phyloP scores from a whole-genome alignment of 2,329 filamentous ascomycete genomes.

The Onygenales sp. region DNA sequence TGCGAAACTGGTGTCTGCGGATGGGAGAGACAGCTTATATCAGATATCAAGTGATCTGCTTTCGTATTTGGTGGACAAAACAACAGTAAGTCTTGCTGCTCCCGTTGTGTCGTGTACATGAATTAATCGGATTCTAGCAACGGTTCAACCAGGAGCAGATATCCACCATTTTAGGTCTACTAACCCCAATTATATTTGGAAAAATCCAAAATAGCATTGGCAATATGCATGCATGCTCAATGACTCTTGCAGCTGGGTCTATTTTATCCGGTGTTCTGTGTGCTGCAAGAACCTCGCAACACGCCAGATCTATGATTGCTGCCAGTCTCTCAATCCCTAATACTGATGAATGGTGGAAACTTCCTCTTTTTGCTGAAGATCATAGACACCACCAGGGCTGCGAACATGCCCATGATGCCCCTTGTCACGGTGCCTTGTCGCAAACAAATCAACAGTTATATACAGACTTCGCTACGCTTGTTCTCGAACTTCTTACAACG shows the following conservation, averaged over 20 bases:
- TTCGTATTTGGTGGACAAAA: constrained; percentile 25
- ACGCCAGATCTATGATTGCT: background rate
- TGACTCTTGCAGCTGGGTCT: background rate
- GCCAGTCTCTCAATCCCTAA: background rate
- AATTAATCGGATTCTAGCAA: constrained; percentile 9
- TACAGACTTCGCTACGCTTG: background rate
- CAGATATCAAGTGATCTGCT: constrained; percentile 16
- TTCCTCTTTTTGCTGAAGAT: background rate
- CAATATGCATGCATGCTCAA: background rate
- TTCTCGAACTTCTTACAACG: background rate
- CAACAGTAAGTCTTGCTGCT: constrained; percentile 24
- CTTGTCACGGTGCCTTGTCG: background rate
- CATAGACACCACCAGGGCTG: background rate
- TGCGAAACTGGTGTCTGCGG: constrained; percentile 18
- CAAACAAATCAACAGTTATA: background rate
- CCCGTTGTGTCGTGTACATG: background rate
- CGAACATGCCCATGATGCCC: background rate
- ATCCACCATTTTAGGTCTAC: background rate
- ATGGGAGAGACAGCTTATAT: constrained; percentile 14
- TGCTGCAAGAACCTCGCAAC: background rate
- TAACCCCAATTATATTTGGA: background rate
- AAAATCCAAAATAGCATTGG: background rate
- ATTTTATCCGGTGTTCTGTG: background rate
- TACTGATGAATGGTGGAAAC: background rate
- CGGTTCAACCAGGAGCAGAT: constrained; percentile 1